Conservation (phyloP, 768 basidiomycete genomes). For the Tylopilus sp. region DNA sequence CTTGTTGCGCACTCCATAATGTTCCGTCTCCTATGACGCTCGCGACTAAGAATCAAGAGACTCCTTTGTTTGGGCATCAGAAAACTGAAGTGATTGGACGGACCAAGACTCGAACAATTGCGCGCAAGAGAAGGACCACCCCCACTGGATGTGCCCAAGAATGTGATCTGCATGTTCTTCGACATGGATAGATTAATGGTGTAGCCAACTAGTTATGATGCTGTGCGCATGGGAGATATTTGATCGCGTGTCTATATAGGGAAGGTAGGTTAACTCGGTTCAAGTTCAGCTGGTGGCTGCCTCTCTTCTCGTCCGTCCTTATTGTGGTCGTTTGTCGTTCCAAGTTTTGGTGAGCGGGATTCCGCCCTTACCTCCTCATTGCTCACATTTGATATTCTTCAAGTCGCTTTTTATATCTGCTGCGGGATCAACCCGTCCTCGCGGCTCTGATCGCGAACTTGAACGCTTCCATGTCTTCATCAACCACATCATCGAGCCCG, state of each 20-base stretch:
- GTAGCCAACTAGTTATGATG: neutral
- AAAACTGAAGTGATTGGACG: neutral
- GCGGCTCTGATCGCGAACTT: constrained; percentile 8
- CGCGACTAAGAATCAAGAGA: constrained; percentile 36
- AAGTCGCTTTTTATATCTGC: constrained; percentile 16
- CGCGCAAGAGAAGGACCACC: constrained; percentile 72
- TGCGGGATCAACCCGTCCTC: constrained; percentile 8
- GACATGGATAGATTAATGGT: constrained; percentile 25
- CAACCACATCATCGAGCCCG: constrained; percentile 3
- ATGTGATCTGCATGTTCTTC: constrained; percentile 54
- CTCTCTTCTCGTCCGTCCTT: neutral
- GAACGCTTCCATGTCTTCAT: constrained; percentile 15
- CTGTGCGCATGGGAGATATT: neutral
- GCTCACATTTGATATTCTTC: neutral
- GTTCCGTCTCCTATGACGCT: constrained; percentile 51
- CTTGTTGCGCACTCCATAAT: constrained; percentile 59
- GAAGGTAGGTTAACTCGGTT: constrained; percentile 18
- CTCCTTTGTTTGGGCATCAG: constrained; percentile 2
- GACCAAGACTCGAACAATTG: constrained; percentile 66
- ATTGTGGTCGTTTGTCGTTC: constrained; percentile 1
- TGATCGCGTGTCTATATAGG: constrained; percentile 17
- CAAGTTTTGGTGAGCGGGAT: constrained; percentile 12
- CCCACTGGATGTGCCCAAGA: constrained; percentile 74
- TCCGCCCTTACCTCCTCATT: neutral
- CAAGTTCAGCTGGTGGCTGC: constrained; percentile 15